Evolutionary conservation across 2,329 filamentous ascomycete species (phyloP).

Genomic region (Aspergillus texensis): DNA sequence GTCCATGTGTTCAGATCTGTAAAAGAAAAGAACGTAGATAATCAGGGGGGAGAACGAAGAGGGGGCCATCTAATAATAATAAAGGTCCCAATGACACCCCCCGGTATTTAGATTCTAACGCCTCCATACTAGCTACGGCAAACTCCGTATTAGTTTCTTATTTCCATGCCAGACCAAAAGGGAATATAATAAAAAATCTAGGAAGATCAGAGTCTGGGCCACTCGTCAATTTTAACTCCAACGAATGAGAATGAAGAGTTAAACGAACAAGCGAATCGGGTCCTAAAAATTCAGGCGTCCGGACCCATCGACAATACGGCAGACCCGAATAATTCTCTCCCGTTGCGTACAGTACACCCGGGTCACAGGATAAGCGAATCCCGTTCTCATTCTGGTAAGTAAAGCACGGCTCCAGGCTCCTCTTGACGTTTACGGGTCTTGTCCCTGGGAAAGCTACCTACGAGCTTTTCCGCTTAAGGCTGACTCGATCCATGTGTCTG

Average conservation of each 20-base stretch:
- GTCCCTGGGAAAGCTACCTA: background rate
- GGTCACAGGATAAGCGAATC: background rate
- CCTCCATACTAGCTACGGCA: background rate
- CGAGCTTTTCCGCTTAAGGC: background rate
- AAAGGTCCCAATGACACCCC: background rate
- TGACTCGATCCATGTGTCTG: background rate
- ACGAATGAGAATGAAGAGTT: background rate
- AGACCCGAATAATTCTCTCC: background rate
- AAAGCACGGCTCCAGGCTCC: background rate
- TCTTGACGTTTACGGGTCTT: background rate
- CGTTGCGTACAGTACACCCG: background rate
- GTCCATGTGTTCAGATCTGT: background rate
- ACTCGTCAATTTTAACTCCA: background rate
- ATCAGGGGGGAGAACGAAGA: constrained; percentile 5
- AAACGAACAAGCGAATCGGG: constrained; percentile 16
- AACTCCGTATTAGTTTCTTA: background rate
- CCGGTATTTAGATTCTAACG: background rate
- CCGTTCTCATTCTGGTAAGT: background rate
- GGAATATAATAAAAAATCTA: background rate
- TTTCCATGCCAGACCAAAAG: background rate
- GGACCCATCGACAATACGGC: constrained; percentile 1
- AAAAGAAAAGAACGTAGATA: constrained; percentile 5
- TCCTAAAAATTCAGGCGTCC: background rate
- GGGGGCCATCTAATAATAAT: constrained; percentile 10
- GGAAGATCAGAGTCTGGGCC: constrained; percentile 7